Base-by-base conservation (phyloP, 768 basidiomycete genomes). In the Pholiota conissans region DNA sequence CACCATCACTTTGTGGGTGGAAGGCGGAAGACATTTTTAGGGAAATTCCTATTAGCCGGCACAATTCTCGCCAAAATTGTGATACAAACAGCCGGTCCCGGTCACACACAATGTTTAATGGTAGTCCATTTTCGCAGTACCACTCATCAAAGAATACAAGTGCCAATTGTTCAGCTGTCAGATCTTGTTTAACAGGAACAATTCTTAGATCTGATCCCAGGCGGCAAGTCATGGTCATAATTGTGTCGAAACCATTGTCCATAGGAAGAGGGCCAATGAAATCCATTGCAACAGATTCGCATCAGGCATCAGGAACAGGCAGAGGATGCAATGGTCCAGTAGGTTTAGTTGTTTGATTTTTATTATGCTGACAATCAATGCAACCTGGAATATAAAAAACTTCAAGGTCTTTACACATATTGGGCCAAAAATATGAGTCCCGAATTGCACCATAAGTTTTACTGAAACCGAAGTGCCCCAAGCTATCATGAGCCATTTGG, bases 1-100 rank as follows among this genome's bases (percentile, higher is more conserved):
- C 32, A 0, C 77, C 73, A 61, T 78, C 71, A 0, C 71, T 73
- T 53, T 78, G 67, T 0, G 73, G 76, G 35, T 79, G 77, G 42
- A 67, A 77, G 0, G 74, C 30, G 6, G 56, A 49, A 3, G 52
- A 61, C 40, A 52, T 52, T 22, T 58, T 55, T 1, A 35, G 0
- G 6, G 29, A 20, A 11, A 59, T 28, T 2, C 37, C 52, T 0
- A 28, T 66, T 56, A 13, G 20, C 7, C 3, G 34, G n/a, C n/a
- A 69, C 65, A 61, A 63, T 60, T 40, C 37, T 1, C 42, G 24
- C 61, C 61, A 62, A 58, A 73, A 29, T 58, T 56, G 0, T 66
- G 42, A 70, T 0, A 71, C 61, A 50, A 74, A 76, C 13, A 72
- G 56, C 50, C 72, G 66, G 37, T 75, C 71, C 6, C 71, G 52